Evolutionary conservation across 2,329 filamentous ascomycete genomes (phyloP), one percentile per base, ranked within the genome.

Genomic region (Diplodia seriata): DNA sequence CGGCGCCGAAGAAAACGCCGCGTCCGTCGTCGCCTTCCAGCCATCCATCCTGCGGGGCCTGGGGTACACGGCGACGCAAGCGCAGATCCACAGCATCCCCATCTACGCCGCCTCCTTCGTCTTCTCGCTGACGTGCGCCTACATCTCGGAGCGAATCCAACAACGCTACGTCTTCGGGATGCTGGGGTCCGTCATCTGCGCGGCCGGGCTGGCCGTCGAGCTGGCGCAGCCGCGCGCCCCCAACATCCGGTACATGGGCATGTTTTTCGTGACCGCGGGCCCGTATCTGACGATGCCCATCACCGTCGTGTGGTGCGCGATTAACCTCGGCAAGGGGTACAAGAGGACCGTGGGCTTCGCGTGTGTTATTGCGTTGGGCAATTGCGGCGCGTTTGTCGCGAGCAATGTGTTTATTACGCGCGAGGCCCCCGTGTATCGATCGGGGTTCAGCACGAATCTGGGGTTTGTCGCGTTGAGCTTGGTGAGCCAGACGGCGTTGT

Each of bases 121-220:
- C n/a, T 70, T 80, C 29, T 78, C 78, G 8, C 69, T 82, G 5
- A 70, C 74, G 12, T 80, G 79, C 31, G 83, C 85, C 0, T 83
- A 81, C 71, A 71, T 79, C 7, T 85, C 85, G 1, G 86, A 89
- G 71, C 75, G 80, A 0, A 74, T 84, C 3, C 82, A 80, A 50
- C 83, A 84, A 68, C 84, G 86, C 0, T 88, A 84, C 69, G 77
- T 78, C 12, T 89, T 88, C 77, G 84, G 84, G 43, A 80, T 88
- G 15, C 71, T 77, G 3, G 85, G 85, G 11, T 81, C 83, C 59
- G 70, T 77, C 26, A 77, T 88, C 62, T 81, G 84, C 12, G 83
- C 83, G 0, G 75, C 84, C 33, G 87, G 87, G 6, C 53, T 66
- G 6, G 64, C 64, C 40, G 40, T 66, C 64, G 38, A 66, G 51